Evolutionary conservation across 306 rosid species (phyloP), one percentile per base, ranked within the genome.

Genomic region (Sindora glabra): DNA sequence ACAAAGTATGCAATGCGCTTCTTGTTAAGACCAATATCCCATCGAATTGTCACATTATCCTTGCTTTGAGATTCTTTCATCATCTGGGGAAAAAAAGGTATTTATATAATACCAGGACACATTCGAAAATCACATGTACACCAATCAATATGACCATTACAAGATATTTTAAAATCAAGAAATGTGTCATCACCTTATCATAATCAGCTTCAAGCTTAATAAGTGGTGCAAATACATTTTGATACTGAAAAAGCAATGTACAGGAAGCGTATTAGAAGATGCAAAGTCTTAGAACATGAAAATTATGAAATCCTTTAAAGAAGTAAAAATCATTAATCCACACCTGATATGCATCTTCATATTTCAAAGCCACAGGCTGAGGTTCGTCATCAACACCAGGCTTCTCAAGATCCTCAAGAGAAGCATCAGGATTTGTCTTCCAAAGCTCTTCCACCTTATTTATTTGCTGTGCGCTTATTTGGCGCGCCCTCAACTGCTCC

Each of bases 301-400:
- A 32, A 56, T 42, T 19, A 56, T 42, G 34, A 65, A 38, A 71
- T 33, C 41, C 26, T 29, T 26, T 13, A 39, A 29, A 64, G 44
- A 73, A 29, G 25, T 14, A 48, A 38, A 12, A 57, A 25, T 64
- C 29, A 40, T 63, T 22, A 67, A 50, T 27, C 15, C 70, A 37
- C 63, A 94, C 99, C 95, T 94, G 99, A 76, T 94, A 94, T 14
- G 99, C 99, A 86, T 94, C 99, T 81, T 94, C 99, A 42, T 94
- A 94, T 72, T 94, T 94, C 77, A 86, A 62, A 64, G 69, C 99
- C 47, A 94, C 99, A 19, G 94, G 77, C 76, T 94, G 99, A 60
- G 99, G 99, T 62, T 94, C 99, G 77, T 94, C 99, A 56, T 94
- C 99, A 52, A 94, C 97, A 47, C 99, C 99, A 67, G 99, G 99